Percentiles rank a stretch among this genome's conserved stretches.
phyloP scores from a whole-genome alignment of 768 basidiomycete species.

The Tephrocybe sp. region DNA sequence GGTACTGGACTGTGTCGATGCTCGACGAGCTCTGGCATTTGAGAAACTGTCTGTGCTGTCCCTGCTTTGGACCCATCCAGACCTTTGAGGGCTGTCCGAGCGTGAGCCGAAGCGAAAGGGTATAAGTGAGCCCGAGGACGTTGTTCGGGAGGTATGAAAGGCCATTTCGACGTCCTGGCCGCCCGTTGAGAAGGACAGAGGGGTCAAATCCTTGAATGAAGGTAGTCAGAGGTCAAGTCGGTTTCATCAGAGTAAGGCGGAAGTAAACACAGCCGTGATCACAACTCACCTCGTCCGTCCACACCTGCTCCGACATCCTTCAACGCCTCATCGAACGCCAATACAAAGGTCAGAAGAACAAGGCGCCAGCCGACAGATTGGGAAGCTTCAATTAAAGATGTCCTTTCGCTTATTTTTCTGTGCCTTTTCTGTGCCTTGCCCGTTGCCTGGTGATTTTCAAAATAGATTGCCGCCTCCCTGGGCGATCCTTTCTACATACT shows the following conservation, averaged over 20 bases:
- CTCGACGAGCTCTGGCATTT: slow-evolving; percentile 21
- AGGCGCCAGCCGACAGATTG: not conserved
- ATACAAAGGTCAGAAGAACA: not conserved
- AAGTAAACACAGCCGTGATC: slow-evolving; percentile 16
- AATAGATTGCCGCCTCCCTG: not conserved
- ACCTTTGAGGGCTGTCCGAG: slow-evolving; percentile 13
- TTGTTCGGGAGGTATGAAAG: slow-evolving; percentile 21
- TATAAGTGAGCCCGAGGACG: slow-evolving; percentile 22
- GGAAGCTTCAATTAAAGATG: slow-evolving; percentile 13
- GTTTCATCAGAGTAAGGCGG: slow-evolving; percentile 16
- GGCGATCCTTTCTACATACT: no score
- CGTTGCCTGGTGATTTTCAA: not conserved
- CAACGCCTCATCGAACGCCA: slow-evolving; percentile 2
- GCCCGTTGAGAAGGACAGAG: slow-evolving; percentile 18
- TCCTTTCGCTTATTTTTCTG: slow-evolving; percentile 14
- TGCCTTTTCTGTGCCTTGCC: slow-evolving; percentile 10
- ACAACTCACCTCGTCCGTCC: slow-evolving; percentile 15
- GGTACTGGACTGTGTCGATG: slow-evolving; percentile 22
- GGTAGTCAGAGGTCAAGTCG: slow-evolving; percentile 17
- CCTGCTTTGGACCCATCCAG: slow-evolving; percentile 13
- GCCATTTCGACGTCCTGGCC: slow-evolving; percentile 17
- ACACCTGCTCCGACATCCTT: slow-evolving; percentile 5
- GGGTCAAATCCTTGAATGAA: slow-evolving; percentile 13
- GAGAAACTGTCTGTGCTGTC: slow-evolving; percentile 14
- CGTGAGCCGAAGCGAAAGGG: slow-evolving; percentile 23